Base-by-base conservation (phyloP, 2,329 filamentous ascomycete genomes). In the Aureobasidium sp. region DNA sequence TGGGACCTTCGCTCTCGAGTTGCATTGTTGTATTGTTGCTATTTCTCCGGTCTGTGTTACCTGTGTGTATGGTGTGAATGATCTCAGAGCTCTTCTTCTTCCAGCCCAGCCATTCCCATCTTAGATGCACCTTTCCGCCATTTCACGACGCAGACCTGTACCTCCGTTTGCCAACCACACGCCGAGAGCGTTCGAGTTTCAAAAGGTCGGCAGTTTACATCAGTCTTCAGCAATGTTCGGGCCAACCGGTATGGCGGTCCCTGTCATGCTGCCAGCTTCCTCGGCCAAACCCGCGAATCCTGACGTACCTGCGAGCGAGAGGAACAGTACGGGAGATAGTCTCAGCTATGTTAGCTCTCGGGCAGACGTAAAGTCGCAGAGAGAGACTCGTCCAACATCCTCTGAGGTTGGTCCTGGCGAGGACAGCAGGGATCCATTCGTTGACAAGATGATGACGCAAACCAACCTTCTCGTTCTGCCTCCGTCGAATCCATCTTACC, bases 111-210 rank as follows among this genome's bases (percentile, higher is more conserved):
- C 25, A 42, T 48, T 20, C 48, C 25, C 68, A 69, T 71, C 65
- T 64, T 64, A 66, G 62, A 72, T 74, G 72, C 72, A 74, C 65
- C 65, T 68, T 65, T 66, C 72, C 71, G 72, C 53, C 12, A 65
- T 66, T 52, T 64, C 63, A 64, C 68, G 66, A 63, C 69, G 69
- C 60, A 66, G 64, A 55, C 66, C 67, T 64, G 61, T 66, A 55
- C 68, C 65, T 56, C 59, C 63, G 62, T 73, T 74, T 65, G 63
- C 68, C 67, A 71, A 74, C 64, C 71, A 74, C 65, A 74, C 70
- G 52, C 73, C 71, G 39, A 69, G 69, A 58, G 58, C 61, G 25
- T 69, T 68, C 64, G 69, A 71, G 64, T 67, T 71, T 67, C 68
- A 66, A 63, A 55, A 64, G 56, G 41, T 62, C 53, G 62, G 57